A percentile compares a stretch with the other conserved stretches of the same genome.
phyloP scores from a whole-genome alignment of 441 rosid species.

The Gossypium davidsonii region DNA sequence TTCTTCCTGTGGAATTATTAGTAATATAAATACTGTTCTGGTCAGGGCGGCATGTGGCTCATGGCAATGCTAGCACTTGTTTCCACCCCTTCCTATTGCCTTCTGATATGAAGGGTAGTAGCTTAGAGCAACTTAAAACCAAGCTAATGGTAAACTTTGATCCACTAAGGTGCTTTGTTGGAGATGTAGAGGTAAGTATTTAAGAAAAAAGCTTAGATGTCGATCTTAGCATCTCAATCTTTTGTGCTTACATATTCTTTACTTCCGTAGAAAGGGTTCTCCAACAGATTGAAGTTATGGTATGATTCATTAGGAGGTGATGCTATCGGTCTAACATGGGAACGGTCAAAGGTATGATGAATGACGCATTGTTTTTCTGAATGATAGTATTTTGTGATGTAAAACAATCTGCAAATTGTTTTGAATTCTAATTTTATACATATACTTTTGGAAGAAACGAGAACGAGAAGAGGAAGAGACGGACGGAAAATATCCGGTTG shows the following conservation, averaged over 20 bases:
- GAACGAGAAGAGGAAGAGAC: constrained; percentile 43
- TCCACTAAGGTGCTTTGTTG: constrained; percentile 61
- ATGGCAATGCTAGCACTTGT: constrained; percentile 56
- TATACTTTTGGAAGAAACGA: constrained; percentile 41
- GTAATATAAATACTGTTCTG: constrained; percentile 3
- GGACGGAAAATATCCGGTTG: constrained; percentile 32
- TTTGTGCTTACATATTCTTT: constrained; percentile 13
- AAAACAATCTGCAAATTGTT: not conserved
- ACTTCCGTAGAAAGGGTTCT: constrained; percentile 48
- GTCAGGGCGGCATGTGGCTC: constrained; percentile 66
- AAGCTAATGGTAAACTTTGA: constrained; percentile 68
- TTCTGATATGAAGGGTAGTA: constrained; percentile 49
- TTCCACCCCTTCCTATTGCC: constrained; percentile 51
- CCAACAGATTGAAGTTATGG: constrained; percentile 60
- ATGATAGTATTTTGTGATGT: not conserved
- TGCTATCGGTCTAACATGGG: constrained; percentile 83
- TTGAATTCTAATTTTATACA: constrained; percentile 1
- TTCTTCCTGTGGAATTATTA: not conserved
- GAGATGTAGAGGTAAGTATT: constrained; percentile 59
- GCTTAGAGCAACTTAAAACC: constrained; percentile 43
- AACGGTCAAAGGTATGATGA: constrained; percentile 53
- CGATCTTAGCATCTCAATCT: not conserved
- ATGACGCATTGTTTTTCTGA: not conserved
- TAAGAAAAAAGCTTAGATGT: not conserved
- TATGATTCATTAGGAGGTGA: constrained; percentile 85